Evolutionary conservation across 2,329 filamentous ascomycete species (phyloP).

Genomic region (Fusarium nisikadoi): DNA sequence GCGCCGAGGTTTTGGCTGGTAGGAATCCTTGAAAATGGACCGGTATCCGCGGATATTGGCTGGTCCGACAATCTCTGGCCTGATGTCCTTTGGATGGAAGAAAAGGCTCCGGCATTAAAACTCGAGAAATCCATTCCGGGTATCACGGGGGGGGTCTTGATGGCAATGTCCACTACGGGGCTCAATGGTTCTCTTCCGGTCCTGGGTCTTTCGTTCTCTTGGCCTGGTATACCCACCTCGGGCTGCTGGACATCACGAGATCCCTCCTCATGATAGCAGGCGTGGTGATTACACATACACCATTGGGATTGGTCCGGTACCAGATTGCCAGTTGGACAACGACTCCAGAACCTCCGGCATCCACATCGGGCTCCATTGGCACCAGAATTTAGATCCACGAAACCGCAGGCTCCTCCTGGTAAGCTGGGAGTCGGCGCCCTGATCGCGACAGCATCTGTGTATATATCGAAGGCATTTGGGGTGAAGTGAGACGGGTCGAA

Average conservation of each 20-base stretch:
- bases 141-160: conserved; percentile 52
- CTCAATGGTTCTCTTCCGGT: conserved; percentile 62
- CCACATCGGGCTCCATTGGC: conserved; percentile 65
- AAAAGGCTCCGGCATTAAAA: conserved; percentile 48
- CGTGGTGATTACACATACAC: conserved; percentile 73
- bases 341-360: conserved; percentile 70
- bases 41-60: conserved; percentile 44
- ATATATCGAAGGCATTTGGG: conserved; percentile 65
- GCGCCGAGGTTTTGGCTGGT: conserved; percentile 36
- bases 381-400: conserved; percentile 63
- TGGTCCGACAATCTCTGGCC: conserved; percentile 37
- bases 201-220: conserved; percentile 65
- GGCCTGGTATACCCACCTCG: conserved; percentile 48
- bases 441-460: conserved; percentile 57
- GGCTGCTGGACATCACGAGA: conserved; percentile 40
- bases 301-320: conserved; percentile 58
- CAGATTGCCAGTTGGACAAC: conserved; percentile 49
- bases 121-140: conserved; percentile 56
- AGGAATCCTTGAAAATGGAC: conserved; percentile 20
- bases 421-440: conserved; percentile 49
- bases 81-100: conserved; percentile 50
- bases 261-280: conserved; percentile 68
- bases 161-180: conserved; percentile 61
- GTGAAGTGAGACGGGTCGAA: conserved; percentile 58
- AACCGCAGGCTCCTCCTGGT: conserved; percentile 67